A percentile compares a stretch with the other conserved stretches of the same genome.
phyloP scores from a whole-genome alignment of 192 early-diverging fungal genomes.

The Mortierella alpina region DNA sequence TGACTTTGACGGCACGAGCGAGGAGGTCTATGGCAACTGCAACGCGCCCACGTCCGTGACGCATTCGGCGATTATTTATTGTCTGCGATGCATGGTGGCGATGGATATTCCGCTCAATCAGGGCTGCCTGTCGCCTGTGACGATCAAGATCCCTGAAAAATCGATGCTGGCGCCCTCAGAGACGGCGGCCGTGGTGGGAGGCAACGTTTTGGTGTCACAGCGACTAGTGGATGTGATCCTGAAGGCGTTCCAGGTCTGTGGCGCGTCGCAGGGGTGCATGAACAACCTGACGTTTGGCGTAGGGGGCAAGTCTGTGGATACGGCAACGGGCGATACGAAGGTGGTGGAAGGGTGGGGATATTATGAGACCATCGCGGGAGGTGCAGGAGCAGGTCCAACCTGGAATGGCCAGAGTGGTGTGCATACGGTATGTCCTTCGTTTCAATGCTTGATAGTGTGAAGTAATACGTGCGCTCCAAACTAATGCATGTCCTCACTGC shows the following conservation, averaged over 20 bases:
- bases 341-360: conserved; percentile 89
- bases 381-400: conserved; percentile 87
- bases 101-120: conserved; percentile 96
- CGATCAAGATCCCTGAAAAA: conserved; percentile 81
- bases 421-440: conserved; percentile 60
- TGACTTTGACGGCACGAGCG: conserved; percentile 94
- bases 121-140: conserved; percentile 90
- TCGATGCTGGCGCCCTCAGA: conserved; percentile 85
- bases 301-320: conserved; percentile 66
- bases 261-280: conserved; percentile 93
- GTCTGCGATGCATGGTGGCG: conserved; percentile 89
- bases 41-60: conserved; percentile 73
- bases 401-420: conserved; percentile 90
- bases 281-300: conserved; percentile 98
- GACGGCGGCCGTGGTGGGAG: conserved; percentile 93
- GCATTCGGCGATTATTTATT: conserved; percentile 97
- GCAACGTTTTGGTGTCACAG: conserved; percentile 96
- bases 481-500: not conserved
- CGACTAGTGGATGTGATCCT: conserved; percentile 92
- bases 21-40: conserved; percentile 89
- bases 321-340: conserved; percentile 56
- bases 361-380: conserved; percentile 94
- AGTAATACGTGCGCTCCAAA: not conserved
- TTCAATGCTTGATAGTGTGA: not conserved
- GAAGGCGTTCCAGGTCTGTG: conserved; percentile 89